Conservation (phyloP, 2,329 filamentous ascomycete species). For the Paramyrothecium sp. region DNA sequence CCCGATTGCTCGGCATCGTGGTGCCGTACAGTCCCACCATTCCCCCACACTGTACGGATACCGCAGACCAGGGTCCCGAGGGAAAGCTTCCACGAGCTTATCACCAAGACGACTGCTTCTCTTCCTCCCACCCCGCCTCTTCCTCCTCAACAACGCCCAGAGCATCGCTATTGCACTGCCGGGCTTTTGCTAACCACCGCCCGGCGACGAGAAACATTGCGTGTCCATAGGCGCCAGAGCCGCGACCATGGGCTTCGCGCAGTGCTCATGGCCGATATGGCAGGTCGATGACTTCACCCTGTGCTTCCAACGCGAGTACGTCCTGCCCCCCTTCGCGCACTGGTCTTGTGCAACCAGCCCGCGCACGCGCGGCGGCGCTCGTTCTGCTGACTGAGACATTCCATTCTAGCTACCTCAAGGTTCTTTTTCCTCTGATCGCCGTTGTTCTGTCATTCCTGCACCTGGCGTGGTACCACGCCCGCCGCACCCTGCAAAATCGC, state of each 20-base stretch:
- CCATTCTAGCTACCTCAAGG: slow-evolving; percentile 45
- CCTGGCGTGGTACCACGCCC: slow-evolving; percentile 58
- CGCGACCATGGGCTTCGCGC: slow-evolving; percentile 47
- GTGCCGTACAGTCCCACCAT: background rate
- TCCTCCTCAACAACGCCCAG: background rate
- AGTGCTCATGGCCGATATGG: slow-evolving; percentile 60
- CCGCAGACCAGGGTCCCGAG: background rate
- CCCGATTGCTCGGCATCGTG: background rate
- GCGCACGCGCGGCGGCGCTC: no score
- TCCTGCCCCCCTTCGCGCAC: slow-evolving; percentile 15
- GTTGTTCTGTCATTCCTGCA: slow-evolving; percentile 69
- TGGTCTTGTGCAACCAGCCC: background rate
- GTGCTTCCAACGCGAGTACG: slow-evolving; percentile 68
- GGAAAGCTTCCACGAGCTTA: background rate
- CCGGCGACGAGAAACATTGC: background rate
- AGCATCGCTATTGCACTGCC: background rate
- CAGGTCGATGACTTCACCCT: slow-evolving; percentile 60
- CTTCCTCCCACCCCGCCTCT: background rate
- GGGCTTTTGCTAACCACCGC: background rate
- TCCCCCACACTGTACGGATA: background rate
- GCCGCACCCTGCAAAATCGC: slow-evolving; percentile 51
- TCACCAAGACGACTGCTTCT: background rate
- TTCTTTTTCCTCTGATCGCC: slow-evolving; percentile 73
- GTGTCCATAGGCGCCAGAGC: background rate
- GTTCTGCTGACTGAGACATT: slow-evolving; percentile 4